phyloP scores from a whole-genome alignment of 2,329 filamentous ascomycete species.

The Paecilomyces sp. region DNA sequence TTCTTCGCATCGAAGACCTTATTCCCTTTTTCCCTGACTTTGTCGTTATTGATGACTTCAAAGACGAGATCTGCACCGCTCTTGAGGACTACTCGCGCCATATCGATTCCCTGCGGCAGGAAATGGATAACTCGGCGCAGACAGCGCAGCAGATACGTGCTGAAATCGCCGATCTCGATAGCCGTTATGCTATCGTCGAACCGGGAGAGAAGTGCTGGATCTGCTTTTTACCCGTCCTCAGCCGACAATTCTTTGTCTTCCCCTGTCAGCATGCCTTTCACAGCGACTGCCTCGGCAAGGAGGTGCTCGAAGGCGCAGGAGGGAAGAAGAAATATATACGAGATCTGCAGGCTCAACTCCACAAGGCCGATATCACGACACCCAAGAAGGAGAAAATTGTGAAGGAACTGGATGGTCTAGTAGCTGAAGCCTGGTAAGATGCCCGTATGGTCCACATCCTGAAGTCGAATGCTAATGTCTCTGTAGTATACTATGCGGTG shows the following conservation, averaged over 20 bases:
- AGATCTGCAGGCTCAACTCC: slow-evolving; percentile 78
- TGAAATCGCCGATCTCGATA: slow-evolving; percentile 78
- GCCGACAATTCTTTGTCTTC: slow-evolving; percentile 94
- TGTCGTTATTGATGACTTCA: slow-evolving; percentile 97
- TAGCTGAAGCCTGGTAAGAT: slow-evolving; percentile 78
- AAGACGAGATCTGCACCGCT: slow-evolving; percentile 91
- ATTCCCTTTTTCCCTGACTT: slow-evolving; percentile 99
- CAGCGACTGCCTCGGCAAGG: slow-evolving; percentile 82
- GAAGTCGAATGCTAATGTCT: slow-evolving; percentile 7
- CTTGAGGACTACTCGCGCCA: slow-evolving; percentile 88
- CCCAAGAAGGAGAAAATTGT: slow-evolving; percentile 73
- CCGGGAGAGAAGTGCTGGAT: slow-evolving; percentile 91
- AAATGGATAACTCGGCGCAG: slow-evolving; percentile 90
- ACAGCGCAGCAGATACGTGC: slow-evolving; percentile 86
- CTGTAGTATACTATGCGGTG: slow-evolving; percentile 79
- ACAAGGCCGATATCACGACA: slow-evolving; percentile 64
- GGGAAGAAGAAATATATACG: slow-evolving; percentile 72
- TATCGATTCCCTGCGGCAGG: slow-evolving; percentile 79
- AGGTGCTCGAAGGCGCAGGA: slow-evolving; percentile 75
- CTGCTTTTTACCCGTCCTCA: slow-evolving; percentile 77
- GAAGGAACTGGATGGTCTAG: slow-evolving; percentile 81
- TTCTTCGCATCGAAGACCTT: slow-evolving; percentile 89
- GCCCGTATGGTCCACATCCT: background rate
- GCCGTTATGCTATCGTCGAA: slow-evolving; percentile 91
- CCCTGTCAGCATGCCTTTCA: slow-evolving; percentile 98